A percentile compares a stretch with the other conserved stretches of the same genome.
Evolutionary conservation across 2,329 filamentous ascomycete species (phyloP).

Genomic region (Ophiobolus disseminans): DNA sequence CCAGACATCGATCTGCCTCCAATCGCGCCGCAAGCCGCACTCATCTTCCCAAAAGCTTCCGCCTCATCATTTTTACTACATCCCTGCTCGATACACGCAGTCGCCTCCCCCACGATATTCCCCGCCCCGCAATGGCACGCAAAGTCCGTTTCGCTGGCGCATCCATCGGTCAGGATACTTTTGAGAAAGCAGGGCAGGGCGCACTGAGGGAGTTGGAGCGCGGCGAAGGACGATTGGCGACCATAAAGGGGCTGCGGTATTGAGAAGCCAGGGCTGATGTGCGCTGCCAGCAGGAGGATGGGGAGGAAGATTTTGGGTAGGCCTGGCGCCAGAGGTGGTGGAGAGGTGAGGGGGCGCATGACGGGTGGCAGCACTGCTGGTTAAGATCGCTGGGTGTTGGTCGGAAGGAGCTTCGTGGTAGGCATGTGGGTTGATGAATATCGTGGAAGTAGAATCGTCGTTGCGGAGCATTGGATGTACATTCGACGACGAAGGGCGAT

Average conservation of each 20-base stretch:
- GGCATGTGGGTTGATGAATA: no score
- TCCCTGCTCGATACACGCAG: constrained; percentile 16
- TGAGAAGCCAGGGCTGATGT: constrained; percentile 2
- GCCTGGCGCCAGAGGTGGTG: no score
- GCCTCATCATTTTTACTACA: constrained; percentile 12
- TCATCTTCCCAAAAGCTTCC: constrained; percentile 14
- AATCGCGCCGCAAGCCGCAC: constrained; percentile 4
- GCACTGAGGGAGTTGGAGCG: constrained; percentile 22
- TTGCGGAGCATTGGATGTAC: no score
- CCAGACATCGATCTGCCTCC: not conserved
- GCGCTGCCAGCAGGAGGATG: constrained; percentile 4
- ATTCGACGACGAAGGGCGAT: no score
- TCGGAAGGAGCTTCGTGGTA: no score
- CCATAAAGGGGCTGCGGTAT: constrained; percentile 6
- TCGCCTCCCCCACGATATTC: constrained; percentile 13
- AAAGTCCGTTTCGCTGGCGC: constrained; percentile 26
- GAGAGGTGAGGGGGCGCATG: no score
- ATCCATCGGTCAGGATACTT: constrained; percentile 23
- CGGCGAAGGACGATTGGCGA: constrained; percentile 9
- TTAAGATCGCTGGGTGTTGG: no score
- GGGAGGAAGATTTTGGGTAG: not conserved
- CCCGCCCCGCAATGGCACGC: constrained; percentile 23
- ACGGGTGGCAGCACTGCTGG: no score
- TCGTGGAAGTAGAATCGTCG: no score
- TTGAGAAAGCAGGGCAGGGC: constrained; percentile 27